Percentiles rank a stretch among this genome's conserved stretches.
These are phyloP conservation scores for Penicillium nucicola DNA, from an alignment of 495 filamentous ascomycete genomes.

Conservation along the genomic window DNA sequence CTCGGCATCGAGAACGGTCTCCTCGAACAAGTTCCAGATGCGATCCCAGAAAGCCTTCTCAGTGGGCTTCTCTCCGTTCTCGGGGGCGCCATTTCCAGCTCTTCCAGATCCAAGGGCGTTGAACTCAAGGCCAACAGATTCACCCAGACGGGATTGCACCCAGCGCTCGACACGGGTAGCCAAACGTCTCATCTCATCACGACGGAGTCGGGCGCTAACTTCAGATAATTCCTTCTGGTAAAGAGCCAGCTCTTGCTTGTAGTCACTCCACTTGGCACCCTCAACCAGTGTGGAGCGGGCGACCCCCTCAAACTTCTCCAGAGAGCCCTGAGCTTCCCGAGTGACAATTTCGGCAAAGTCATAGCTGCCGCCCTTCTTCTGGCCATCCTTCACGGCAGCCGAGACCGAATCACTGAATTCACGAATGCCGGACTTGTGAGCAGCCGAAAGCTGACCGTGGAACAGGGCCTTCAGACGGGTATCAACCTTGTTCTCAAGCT, in stretches of 20 bases:
- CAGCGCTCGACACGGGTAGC: conserved; percentile 88
- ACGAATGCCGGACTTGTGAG: conserved; percentile 84
- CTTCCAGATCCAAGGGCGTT: conserved; percentile 87
- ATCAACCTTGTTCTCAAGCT: conserved; percentile 85
- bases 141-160: conserved; percentile 81
- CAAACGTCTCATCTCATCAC: conserved; percentile 92
- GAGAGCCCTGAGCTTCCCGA: conserved; percentile 68
- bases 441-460: conserved; percentile 77
- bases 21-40: conserved; percentile 82
- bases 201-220: conserved; percentile 74
- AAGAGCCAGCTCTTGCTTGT: conserved; percentile 57
- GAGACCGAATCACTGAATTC: conserved; percentile 85
- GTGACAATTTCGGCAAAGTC: conserved; percentile 95
- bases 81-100: conserved; percentile 75
- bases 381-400: conserved; percentile 77
- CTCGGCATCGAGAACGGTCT: conserved; percentile 84
- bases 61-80: conserved; percentile 65
- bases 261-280: conserved; percentile 78
- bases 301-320: conserved; percentile 73
- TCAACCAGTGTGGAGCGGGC: conserved; percentile 70
- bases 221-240: conserved; percentile 82
- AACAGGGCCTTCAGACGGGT: conserved; percentile 82
- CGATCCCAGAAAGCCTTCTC: conserved; percentile 95
- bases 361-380: conserved; percentile 84
- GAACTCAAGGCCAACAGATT: conserved; percentile 90